Evolutionary conservation across 1,284 basidiomycete genomes (phyloP).

Genomic region (Wolfiporia cocos): DNA sequence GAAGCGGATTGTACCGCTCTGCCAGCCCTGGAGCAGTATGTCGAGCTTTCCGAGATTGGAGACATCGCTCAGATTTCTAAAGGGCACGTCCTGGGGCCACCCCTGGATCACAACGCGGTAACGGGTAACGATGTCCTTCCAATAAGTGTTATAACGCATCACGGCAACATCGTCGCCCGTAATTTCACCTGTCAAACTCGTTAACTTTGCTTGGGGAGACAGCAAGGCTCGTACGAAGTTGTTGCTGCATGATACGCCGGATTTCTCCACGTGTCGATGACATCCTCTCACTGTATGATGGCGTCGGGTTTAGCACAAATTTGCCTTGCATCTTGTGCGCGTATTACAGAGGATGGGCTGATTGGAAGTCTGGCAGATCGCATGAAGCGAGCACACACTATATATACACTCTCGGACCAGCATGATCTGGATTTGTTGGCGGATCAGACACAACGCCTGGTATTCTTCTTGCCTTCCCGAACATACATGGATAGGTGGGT

Average conservation of each 20-base stretch:
- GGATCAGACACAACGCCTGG: too few species aligned
- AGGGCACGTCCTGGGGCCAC: constrained; percentile 27
- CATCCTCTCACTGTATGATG: constrained; percentile 26
- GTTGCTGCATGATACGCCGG: constrained; percentile 21
- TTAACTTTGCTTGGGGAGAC: not conserved
- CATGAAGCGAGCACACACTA: too few species aligned
- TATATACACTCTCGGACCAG: too few species aligned
- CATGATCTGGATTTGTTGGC: too few species aligned
- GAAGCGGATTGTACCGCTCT: constrained; percentile 20
- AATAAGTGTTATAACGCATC: constrained; percentile 26
- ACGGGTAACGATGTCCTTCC: constrained; percentile 24
- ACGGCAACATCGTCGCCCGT: constrained; percentile 21
- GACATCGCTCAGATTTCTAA: constrained; percentile 27
- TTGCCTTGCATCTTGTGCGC: too few species aligned
- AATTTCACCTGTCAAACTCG: constrained; percentile 15
- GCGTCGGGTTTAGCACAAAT: constrained; percentile 23
- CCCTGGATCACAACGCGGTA: constrained; percentile 26
- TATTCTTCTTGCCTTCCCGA: too few species aligned
- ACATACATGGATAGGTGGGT: constrained; percentile 2
- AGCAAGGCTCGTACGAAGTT: constrained; percentile 20
- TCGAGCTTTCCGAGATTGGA: constrained; percentile 27
- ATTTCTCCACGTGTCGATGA: constrained; percentile 24
- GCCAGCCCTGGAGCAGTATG: constrained; percentile 20
- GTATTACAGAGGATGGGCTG: too few species aligned
- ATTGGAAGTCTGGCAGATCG: too few species aligned